phyloP scores from a whole-genome alignment of 2,329 filamentous ascomycete genomes.

The Neonectria neomacrospora region DNA sequence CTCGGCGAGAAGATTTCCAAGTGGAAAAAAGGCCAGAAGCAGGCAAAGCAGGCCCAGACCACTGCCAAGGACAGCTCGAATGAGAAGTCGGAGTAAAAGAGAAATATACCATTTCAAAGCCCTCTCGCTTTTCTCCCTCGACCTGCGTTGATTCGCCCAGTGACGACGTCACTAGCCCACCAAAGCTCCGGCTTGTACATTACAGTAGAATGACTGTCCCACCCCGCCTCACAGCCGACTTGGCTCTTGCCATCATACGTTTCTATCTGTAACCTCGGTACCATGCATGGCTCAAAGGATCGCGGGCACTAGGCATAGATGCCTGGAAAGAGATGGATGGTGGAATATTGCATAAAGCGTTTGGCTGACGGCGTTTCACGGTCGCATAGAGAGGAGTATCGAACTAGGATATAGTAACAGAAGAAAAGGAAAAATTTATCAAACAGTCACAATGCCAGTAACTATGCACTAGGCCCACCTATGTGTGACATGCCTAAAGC shows the following conservation, averaged over 20 bases:
- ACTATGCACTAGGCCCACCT: not conserved
- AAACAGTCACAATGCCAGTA: not conserved
- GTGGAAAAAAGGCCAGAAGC: conserved; percentile 60
- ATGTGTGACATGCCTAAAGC: not conserved
- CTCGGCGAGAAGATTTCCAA: conserved; percentile 83
- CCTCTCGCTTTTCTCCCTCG: not conserved
- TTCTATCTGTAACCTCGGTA: not conserved
- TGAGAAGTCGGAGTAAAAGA: conserved; percentile 34
- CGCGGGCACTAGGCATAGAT: not conserved
- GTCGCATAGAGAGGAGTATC: not conserved
- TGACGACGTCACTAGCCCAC: not conserved
- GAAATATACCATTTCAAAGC: not conserved
- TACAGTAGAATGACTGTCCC: not conserved
- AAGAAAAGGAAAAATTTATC: not conserved
- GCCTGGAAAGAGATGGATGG: not conserved
- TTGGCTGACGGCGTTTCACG: not conserved
- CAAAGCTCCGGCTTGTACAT: not conserved
- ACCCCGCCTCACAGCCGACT: not conserved
- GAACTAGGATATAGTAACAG: not conserved
- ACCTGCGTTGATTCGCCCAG: not conserved
- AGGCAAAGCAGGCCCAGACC: conserved; percentile 34
- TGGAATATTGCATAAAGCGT: not conserved
- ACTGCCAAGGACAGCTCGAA: not conserved
- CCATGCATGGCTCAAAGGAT: not conserved
- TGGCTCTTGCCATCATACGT: not conserved